Conservation (phyloP, 495 filamentous ascomycete species). For the Penicillium daleae region DNA sequence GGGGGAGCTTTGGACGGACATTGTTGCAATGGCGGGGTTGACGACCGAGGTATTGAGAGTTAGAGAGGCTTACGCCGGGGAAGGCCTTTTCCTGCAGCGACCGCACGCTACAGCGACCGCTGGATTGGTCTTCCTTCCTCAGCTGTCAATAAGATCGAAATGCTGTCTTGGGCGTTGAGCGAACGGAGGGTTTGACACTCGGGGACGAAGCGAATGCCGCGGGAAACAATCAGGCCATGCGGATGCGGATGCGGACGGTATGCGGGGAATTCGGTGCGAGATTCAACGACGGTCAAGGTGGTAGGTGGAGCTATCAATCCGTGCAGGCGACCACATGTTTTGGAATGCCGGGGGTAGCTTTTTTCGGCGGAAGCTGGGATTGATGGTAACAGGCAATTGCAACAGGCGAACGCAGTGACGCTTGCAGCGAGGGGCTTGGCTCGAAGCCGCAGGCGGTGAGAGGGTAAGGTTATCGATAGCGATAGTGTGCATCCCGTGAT, state of each 20-base stretch:
- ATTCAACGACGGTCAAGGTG: neutral
- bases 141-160: neutral
- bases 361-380: slow-evolving; percentile 1
- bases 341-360: neutral
- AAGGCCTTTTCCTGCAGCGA: neutral
- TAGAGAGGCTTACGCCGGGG: neutral
- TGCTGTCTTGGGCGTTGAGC: neutral
- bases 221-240: slow-evolving; percentile 7
- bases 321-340: slow-evolving; percentile 9
- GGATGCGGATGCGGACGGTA: slow-evolving; percentile 2
- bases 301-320: neutral
- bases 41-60: neutral
- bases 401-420: slow-evolving; percentile 19
- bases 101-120: neutral
- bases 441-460: slow-evolving; percentile 27
- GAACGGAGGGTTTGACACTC: neutral
- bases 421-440: slow-evolving; percentile 33
- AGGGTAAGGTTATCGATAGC: slow-evolving; percentile 32
- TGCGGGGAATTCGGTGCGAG: neutral
- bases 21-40: slow-evolving; percentile 12
- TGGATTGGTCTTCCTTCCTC: neutral
- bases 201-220: slow-evolving; percentile 9
- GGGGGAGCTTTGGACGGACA: slow-evolving; percentile 38
- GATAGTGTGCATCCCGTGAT: slow-evolving; percentile 18
- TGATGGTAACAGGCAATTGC: slow-evolving; percentile 12